Percentiles rank a stretch among this genome's conserved stretches.
Conservation (phyloP, 169 alveolate genomes). For the Plasmodium ovale region DNA sequence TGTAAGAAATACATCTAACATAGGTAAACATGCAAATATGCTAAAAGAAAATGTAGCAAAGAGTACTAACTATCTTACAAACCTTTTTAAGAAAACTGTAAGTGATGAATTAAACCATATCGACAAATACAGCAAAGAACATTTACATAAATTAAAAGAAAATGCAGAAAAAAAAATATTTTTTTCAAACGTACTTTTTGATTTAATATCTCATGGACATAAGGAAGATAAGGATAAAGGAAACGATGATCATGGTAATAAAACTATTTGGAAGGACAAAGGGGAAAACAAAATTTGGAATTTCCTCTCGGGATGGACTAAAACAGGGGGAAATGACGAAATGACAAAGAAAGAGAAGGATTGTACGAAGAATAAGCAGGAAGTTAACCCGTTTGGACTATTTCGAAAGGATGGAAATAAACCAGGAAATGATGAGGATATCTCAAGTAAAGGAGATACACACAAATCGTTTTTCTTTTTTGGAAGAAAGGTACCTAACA, state of each 20-base stretch:
- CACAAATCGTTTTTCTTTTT: no score
- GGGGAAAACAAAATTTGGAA: no score
- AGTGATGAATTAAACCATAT: conserved; percentile 26
- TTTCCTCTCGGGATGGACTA: no score
- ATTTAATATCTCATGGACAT: not conserved
- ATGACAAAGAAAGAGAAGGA: no score
- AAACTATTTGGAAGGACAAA: no score
- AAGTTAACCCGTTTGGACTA: no score
- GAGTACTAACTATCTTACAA: conserved; percentile 5
- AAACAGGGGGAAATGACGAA: no score
- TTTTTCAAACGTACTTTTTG: conserved; percentile 20
- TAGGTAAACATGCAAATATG: conserved; percentile 17
- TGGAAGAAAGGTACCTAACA: no score
- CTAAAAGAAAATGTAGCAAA: conserved; percentile 38
- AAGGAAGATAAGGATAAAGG: not conserved
- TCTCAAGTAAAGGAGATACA: no score
- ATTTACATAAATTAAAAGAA: conserved; percentile 25
- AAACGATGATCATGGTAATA: not conserved
- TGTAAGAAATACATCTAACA: not conserved
- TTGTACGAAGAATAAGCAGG: no score
- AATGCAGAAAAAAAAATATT: conserved; percentile 10
- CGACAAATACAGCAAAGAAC: conserved; percentile 15
- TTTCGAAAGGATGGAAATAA: no score
- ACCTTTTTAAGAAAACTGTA: conserved; percentile 12
- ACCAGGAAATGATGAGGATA: no score